phyloP scores from a whole-genome alignment of 2,329 filamentous ascomycete genomes.

The Xenosphaeropsis pyriputrescens region DNA sequence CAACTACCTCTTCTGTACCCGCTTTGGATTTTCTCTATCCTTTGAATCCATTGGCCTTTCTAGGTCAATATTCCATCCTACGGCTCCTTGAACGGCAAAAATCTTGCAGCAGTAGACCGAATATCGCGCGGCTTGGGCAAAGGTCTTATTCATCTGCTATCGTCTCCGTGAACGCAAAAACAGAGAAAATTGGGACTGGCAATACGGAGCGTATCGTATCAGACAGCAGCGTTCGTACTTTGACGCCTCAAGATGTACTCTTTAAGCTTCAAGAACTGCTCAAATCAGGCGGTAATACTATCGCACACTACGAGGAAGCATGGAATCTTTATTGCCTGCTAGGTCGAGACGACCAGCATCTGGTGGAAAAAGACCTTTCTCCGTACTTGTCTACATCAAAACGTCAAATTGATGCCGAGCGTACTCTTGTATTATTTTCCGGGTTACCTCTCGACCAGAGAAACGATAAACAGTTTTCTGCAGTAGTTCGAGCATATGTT shows the following conservation, averaged over 20 bases:
- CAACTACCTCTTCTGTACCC: constrained; percentile 6
- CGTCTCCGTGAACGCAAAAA: background rate
- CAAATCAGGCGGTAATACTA: too few species aligned
- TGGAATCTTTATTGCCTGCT: constrained; percentile 24
- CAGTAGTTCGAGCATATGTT: constrained; percentile 27
- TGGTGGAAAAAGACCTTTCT: constrained; percentile 15
- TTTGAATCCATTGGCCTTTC: constrained; percentile 19
- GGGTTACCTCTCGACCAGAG: constrained; percentile 15
- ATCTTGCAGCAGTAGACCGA: constrained; percentile 5
- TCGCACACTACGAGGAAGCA: constrained; percentile 16
- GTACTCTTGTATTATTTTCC: constrained; percentile 29
- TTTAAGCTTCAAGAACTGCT: too few species aligned
- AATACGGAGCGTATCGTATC: too few species aligned
- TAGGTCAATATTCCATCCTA: constrained; percentile 15
- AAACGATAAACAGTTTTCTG: constrained; percentile 25
- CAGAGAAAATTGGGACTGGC: too few species aligned
- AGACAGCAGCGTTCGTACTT: too few species aligned
- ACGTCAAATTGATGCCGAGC: constrained; percentile 21
- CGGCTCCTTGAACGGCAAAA: constrained; percentile 11
- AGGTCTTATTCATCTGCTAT: constrained; percentile 19
- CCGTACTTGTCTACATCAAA: constrained; percentile 23
- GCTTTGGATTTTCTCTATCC: constrained; percentile 26
- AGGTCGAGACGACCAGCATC: constrained; percentile 6
- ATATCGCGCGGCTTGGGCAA: constrained; percentile 11
- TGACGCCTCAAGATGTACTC: too few species aligned